These are phyloP conservation scores for Adansonia rubrostipa DNA, from an alignment of 441 rosid genomes.

Conservation along the genomic window DNA sequence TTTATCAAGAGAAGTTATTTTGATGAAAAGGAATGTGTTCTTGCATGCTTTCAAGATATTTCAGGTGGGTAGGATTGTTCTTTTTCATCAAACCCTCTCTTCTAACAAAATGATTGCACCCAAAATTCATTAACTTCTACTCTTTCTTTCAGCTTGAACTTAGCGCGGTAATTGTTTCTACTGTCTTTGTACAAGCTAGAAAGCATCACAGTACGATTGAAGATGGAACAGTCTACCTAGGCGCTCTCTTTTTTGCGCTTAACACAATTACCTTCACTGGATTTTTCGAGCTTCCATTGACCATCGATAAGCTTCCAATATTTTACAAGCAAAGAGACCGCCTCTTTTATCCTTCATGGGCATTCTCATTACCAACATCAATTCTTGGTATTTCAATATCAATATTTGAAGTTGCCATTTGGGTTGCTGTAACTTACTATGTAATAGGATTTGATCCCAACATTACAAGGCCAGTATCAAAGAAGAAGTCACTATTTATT, in stretches of 20 bases:
- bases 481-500: neutral
- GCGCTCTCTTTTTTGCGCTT: constrained; percentile 62
- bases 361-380: constrained; percentile 81
- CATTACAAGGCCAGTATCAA: constrained; percentile 45
- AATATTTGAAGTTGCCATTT: constrained; percentile 60
- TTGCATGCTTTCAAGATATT: constrained; percentile 64
- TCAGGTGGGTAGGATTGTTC: constrained; percentile 51
- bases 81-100: constrained; percentile 10
- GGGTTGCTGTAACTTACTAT: constrained; percentile 77
- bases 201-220: constrained; percentile 52
- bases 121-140: neutral
- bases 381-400: constrained; percentile 77
- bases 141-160: constrained; percentile 47
- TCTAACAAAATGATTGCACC: neutral
- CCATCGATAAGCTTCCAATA: constrained; percentile 75
- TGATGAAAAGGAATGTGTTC: constrained; percentile 85
- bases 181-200: constrained; percentile 33
- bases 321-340: constrained; percentile 91
- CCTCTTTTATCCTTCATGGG: constrained; percentile 90
- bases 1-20: constrained; percentile 68
- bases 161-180: constrained; percentile 10
- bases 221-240: constrained; percentile 70
- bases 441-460: constrained; percentile 69
- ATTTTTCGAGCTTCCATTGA: constrained; percentile 76
- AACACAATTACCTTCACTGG: constrained; percentile 66